These are phyloP conservation scores for Gnaphalium uliginosum DNA, from an alignment of 129 eudicot species.

Conservation along the genomic window DNA sequence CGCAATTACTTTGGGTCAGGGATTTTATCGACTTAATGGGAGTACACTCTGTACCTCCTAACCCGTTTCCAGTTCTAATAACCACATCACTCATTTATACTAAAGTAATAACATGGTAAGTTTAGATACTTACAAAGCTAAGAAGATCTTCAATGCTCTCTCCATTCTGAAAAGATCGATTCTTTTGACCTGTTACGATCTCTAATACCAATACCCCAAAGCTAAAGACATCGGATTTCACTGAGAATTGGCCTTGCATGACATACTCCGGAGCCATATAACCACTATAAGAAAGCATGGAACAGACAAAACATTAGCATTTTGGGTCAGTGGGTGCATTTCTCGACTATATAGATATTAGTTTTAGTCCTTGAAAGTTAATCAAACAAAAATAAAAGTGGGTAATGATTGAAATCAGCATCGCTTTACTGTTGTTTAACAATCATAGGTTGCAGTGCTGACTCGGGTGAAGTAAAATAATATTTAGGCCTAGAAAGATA, in stretches of 20 bases:
- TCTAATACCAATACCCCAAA: neutral
- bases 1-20: neutral
- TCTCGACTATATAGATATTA: neutral
- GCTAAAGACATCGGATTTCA: neutral
- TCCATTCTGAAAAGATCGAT: neutral
- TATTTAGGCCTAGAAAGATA: too few relatives aligned
- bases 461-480: too few relatives aligned
- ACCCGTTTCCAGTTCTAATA: neutral
- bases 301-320: neutral
- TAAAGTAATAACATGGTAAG: neutral
- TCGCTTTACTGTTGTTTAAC: too few relatives aligned
- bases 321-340: neutral
- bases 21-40: neutral
- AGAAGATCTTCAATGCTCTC: neutral
- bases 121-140: neutral
- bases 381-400: neutral
- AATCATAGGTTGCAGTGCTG: too few relatives aligned
- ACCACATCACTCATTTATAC: neutral
- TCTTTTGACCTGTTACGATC: neutral
- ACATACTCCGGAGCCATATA: slow-evolving; percentile 4
- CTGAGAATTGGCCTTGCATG: slow-evolving; percentile 7
- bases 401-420: too few relatives aligned
- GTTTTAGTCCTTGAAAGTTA: neutral
- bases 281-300: neutral
- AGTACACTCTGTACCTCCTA: neutral